These are phyloP conservation scores for Cercophora samala DNA, from an alignment of 495 filamentous ascomycete genomes.

Conservation along the genomic window DNA sequence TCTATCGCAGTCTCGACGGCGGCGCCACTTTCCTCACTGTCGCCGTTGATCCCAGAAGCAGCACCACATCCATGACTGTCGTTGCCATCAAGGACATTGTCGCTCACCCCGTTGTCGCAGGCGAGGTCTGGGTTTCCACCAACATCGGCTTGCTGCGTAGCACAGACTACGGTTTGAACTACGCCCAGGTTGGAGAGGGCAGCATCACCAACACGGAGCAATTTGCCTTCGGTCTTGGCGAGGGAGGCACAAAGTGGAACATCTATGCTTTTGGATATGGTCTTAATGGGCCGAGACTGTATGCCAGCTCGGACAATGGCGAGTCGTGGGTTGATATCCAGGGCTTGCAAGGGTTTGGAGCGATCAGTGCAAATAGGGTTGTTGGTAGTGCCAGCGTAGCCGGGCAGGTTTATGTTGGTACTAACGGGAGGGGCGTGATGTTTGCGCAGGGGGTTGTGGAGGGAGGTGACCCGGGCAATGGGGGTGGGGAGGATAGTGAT, in stretches of 20 bases:
- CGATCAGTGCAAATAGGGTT: constrained; percentile 43
- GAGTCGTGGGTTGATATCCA: constrained; percentile 53
- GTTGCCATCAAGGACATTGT: constrained; percentile 46
- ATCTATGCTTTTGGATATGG: constrained; percentile 51
- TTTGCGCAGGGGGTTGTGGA: constrained; percentile 38
- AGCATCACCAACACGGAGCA: constrained; percentile 42
- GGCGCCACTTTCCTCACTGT: constrained; percentile 43
- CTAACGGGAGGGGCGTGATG: constrained; percentile 57
- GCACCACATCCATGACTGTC: constrained; percentile 33
- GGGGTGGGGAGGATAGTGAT: neutral
- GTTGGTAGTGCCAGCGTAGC: constrained; percentile 49
- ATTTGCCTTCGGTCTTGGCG: constrained; percentile 44
- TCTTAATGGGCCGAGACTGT: constrained; percentile 45
- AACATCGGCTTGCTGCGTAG: constrained; percentile 52
- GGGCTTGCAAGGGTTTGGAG: constrained; percentile 52
- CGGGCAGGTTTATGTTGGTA: constrained; percentile 56
- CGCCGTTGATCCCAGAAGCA: constrained; percentile 12
- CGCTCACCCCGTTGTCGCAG: constrained; percentile 47
- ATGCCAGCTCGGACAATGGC: constrained; percentile 49
- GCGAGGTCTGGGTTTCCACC: constrained; percentile 55
- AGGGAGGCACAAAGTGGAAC: constrained; percentile 35
- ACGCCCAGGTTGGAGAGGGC: constrained; percentile 36
- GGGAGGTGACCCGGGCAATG: constrained; percentile 9
- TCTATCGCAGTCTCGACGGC: constrained; percentile 48
- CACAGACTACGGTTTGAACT: constrained; percentile 47